A percentile compares a stretch with the other conserved stretches of the same genome.
Conservation (phyloP, 768 basidiomycete genomes). For the Leccinum arenicola region DNA sequence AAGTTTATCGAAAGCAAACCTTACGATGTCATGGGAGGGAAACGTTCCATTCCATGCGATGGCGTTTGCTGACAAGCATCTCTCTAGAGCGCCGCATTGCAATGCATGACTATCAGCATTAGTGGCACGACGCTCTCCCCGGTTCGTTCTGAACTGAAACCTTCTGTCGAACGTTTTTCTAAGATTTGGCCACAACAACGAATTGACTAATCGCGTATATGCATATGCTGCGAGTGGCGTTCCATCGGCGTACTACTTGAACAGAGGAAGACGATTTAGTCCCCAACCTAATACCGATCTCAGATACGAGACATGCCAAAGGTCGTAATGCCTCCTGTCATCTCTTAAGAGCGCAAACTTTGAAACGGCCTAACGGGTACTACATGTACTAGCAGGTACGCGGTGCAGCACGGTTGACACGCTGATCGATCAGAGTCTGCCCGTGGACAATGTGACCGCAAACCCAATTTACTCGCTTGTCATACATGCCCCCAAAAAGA, state of each 20-base stretch:
- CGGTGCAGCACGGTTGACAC: background rate
- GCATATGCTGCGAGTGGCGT: background rate
- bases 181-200: background rate
- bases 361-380: background rate
- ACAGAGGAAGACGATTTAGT: background rate
- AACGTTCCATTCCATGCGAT: background rate
- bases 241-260: background rate
- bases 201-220: background rate
- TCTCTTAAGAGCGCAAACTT: background rate
- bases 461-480: background rate
- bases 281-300: background rate
- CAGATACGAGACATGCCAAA: constrained; percentile 1
- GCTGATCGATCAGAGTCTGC: constrained; percentile 1
- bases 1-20: background rate
- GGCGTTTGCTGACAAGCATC: background rate
- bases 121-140: background rate
- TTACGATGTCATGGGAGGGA: background rate
- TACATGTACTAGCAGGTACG: background rate
- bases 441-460: background rate
- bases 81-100: background rate
- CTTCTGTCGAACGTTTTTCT: background rate
- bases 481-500: constrained; percentile 1
- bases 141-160: background rate
- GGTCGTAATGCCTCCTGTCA: background rate
- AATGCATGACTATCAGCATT: background rate